Base-by-base conservation (phyloP, 2,329 filamentous ascomycete species). In the Cyphellophora europaea region DNA sequence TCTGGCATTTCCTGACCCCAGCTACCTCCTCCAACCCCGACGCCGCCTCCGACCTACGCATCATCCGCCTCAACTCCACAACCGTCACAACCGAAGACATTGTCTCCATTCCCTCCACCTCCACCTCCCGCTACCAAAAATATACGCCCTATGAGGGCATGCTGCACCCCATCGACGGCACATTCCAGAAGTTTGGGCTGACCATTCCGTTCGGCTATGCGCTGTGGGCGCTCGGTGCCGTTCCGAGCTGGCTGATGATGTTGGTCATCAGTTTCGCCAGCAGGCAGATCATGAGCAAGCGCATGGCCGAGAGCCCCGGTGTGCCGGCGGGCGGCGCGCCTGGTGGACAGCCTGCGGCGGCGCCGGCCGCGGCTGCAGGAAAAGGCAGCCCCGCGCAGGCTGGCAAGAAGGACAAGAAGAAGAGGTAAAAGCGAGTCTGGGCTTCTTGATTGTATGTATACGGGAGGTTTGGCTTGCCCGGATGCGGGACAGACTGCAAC, bases 171-270 rank as follows among this genome's bases (percentile, higher is more conserved):
- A 73, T 74, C 43, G 72, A 77, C 51, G 71, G 75, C 30, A 57
- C 53, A 43, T 53, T 79, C 29, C 68, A 69, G 32, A 53, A 75
- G 55, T 63, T 64, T 48, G 60, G 64, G 27, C 55, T 79, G 33
- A 64, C 61, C 27, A 54, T 75, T 35, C 67, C 70, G 11, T 51
- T 75, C 21, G 76, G 67, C 5, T 77, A 76, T 44, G 52, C 63
- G 28, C 62, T 78, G 36, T 77, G 63, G 54, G 67, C 52, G 18
- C 67, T 79, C 51, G 61, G 66, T 19, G 62, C 66, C 55, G 65
- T 79, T 45, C 76, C 76, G 3, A 76, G 69, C 48, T 80, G 76
- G 76, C 50, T 71, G 38, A 70, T 77, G 43, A 79, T 80, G 76
- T 68, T 80, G 44, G 55, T 64, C 27, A 71, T 80, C 55, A 74